Evolutionary conservation across 1,284 basidiomycete genomes (phyloP).

Genomic region (Fomitopsis pinicola): DNA sequence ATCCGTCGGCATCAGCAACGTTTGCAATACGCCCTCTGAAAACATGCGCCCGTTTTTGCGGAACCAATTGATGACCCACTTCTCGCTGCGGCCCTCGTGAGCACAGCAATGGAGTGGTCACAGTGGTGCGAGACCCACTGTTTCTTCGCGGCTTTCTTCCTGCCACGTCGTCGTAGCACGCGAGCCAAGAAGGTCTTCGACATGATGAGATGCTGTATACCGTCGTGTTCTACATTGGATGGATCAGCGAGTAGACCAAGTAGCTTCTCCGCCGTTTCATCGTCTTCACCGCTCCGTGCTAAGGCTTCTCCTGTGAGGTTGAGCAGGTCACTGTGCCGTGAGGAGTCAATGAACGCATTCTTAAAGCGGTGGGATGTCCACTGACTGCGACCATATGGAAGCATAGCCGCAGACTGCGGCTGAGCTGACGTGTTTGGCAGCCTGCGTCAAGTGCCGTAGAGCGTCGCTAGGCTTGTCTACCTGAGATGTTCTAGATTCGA

Average conservation of each 20-base stretch:
- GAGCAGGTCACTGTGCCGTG: neutral
- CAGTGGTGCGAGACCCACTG: neutral
- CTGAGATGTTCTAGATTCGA: too few relatives aligned
- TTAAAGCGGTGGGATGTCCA: too few relatives aligned
- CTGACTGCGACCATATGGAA: too few relatives aligned
- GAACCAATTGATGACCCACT: slow-evolving; percentile 13
- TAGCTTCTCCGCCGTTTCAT: neutral
- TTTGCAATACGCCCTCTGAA: neutral
- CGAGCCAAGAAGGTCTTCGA: neutral
- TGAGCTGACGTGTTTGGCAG: too few relatives aligned
- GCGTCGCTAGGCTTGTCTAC: too few relatives aligned
- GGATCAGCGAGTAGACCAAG: neutral
- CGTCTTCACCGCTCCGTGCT: neutral
- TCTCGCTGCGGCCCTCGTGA: neutral
- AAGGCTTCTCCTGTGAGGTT: neutral
- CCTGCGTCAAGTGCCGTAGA: too few relatives aligned
- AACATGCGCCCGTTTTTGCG: slow-evolving; percentile 13
- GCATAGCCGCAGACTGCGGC: neutral
- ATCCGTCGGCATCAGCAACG: slow-evolving; percentile 4
- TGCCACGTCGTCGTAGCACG: neutral
- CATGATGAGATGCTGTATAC: neutral
- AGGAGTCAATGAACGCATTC: too few relatives aligned
- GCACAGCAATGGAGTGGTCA: neutral
- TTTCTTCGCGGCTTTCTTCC: neutral
- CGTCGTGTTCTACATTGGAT: neutral